Conservation (phyloP, 768 basidiomycete genomes). For the Punctularia strigosozonata region DNA sequence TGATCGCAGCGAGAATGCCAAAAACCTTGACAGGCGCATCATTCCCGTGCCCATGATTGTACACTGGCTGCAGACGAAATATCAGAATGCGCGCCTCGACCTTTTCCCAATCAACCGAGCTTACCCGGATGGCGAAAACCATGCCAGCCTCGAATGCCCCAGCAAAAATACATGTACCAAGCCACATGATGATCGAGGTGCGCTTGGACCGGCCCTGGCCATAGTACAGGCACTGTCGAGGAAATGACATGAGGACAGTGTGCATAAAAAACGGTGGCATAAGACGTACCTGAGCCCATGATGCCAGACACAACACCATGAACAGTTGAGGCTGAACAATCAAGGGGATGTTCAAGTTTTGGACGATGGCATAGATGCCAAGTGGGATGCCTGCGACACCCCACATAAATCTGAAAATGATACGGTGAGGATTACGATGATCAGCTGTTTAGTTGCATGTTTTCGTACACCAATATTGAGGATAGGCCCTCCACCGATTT, state of each 20-base stretch:
- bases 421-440: neutral
- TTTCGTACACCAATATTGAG: slow-evolving; percentile 47
- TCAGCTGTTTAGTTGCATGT: neutral
- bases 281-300: slow-evolving; percentile 50
- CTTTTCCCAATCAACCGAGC: slow-evolving; percentile 15
- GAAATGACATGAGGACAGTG: neutral
- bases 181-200: slow-evolving; percentile 22
- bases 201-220: slow-evolving; percentile 26
- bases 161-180: slow-evolving; percentile 28
- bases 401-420: slow-evolving; percentile 45
- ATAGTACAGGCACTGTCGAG: slow-evolving; percentile 56
- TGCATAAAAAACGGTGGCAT: neutral
- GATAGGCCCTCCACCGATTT: slow-evolving; percentile 66
- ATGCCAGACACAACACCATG: slow-evolving; percentile 43
- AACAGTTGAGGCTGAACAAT: slow-evolving; percentile 61
- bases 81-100: neutral
- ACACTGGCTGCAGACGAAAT: slow-evolving; percentile 21
- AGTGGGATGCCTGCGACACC: slow-evolving; percentile 44
- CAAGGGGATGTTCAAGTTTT: slow-evolving; percentile 60
- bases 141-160: slow-evolving; percentile 50
- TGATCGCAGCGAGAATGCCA: slow-evolving; percentile 43
- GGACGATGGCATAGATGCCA: slow-evolving; percentile 56
- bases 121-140: slow-evolving; percentile 43
- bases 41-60: slow-evolving; percentile 23
- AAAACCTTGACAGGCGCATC: slow-evolving; percentile 35